Conservation (phyloP, 140 eudicot genomes). For the Senecio squalidus region DNA sequence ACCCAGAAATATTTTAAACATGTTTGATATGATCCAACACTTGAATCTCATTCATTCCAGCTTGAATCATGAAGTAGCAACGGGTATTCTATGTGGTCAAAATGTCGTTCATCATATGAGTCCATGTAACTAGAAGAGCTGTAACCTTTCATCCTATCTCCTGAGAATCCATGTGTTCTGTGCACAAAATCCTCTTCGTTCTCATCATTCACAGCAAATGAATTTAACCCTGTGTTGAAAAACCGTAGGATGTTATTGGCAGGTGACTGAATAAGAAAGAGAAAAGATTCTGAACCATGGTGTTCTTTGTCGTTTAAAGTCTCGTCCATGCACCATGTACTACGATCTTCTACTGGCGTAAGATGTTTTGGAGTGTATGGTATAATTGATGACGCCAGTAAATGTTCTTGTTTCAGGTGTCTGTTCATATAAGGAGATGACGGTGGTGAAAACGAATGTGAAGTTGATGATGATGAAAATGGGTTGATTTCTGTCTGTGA, state of each 20-base stretch:
- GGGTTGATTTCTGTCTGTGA: constrained; percentile 5
- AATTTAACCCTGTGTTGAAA: constrained; percentile 17
- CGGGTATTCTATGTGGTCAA: constrained; percentile 18
- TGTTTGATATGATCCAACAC: constrained; percentile 6
- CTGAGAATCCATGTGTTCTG: constrained; percentile 6
- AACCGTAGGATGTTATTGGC: constrained; percentile 9
- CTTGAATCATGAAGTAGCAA: constrained; percentile 35
- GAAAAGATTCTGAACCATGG: constrained; percentile 14
- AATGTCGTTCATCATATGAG: constrained; percentile 18
- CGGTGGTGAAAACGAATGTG: constrained; percentile 26
- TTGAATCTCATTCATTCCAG: constrained; percentile 3
- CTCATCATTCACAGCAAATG: constrained; percentile 18
- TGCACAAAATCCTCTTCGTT: constrained; percentile 20
- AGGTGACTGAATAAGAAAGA: constrained; percentile 25
- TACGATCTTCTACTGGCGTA: constrained; percentile 32
- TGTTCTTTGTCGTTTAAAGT: constrained; percentile 15
- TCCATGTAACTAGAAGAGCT: constrained; percentile 15
- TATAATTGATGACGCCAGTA: constrained; percentile 19
- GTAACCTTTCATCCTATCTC: constrained; percentile 17
- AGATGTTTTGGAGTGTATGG: constrained; percentile 28
- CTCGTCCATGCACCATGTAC: constrained; percentile 17
- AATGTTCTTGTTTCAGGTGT: constrained; percentile 15
- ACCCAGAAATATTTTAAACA: constrained; percentile 14
- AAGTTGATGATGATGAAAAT: constrained; percentile 21
- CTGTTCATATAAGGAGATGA: constrained; percentile 24